phyloP scores from a whole-genome alignment of 208 protist species.

The Endotrypanum monterogeii region DNA sequence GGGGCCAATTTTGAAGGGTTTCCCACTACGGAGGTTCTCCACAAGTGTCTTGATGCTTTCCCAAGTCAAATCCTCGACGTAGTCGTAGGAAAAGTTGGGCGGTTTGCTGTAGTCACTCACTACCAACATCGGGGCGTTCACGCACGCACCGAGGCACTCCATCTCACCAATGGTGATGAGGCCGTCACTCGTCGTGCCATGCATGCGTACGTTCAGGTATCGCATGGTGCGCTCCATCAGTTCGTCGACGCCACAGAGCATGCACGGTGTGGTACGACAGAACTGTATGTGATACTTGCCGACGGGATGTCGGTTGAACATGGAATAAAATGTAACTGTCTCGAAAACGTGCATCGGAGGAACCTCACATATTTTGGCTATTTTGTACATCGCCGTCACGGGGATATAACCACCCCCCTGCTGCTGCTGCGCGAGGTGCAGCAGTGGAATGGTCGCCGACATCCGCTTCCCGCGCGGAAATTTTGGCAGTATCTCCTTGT shows the following conservation, averaged over 20 bases:
- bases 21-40: slow-evolving; percentile 74
- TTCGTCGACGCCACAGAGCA: slow-evolving; percentile 91
- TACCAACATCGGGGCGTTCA: slow-evolving; percentile 94
- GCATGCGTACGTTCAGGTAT: slow-evolving; percentile 86
- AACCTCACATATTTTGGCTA: slow-evolving; percentile 93
- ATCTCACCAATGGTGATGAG: slow-evolving; percentile 94
- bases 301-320: slow-evolving; percentile 94
- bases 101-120: slow-evolving; percentile 92
- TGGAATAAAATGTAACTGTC: slow-evolving; percentile 94
- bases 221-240: slow-evolving; percentile 77
- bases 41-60: slow-evolving; percentile 83
- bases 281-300: slow-evolving; percentile 95
- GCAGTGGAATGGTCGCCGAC: slow-evolving; percentile 87
- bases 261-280: slow-evolving; percentile 94
- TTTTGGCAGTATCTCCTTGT: slow-evolving; percentile 91
- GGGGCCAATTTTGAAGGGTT: slow-evolving; percentile 76
- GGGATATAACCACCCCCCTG: slow-evolving; percentile 93
- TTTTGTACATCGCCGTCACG: slow-evolving; percentile 94
- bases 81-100: slow-evolving; percentile 90
- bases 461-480: slow-evolving; percentile 84
- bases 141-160: slow-evolving; percentile 94
- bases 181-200: slow-evolving; percentile 84
- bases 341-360: slow-evolving; percentile 93
- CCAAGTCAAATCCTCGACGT: slow-evolving; percentile 90
- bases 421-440: slow-evolving; percentile 92